Evolutionary conservation across 257 asterid species (phyloP).

Genomic region (Catharanthus roseus): DNA sequence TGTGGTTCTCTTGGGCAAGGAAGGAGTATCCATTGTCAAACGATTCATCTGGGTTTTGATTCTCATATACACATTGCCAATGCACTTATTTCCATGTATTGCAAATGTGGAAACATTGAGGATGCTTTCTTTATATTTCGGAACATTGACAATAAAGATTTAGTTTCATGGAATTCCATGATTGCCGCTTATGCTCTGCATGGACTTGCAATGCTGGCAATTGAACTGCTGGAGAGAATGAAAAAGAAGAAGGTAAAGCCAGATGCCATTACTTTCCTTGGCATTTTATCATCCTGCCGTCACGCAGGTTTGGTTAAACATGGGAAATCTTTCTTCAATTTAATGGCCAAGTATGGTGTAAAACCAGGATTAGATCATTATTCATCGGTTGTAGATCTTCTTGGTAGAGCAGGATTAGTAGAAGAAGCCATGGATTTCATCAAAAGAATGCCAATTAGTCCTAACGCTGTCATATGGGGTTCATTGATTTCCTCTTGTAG

Average conservation of each 20-base stretch:
- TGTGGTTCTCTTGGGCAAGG: constrained; percentile 32
- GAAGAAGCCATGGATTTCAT: constrained; percentile 32
- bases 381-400: constrained; percentile 37
- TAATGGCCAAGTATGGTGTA: constrained; percentile 8
- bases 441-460: constrained; percentile 26
- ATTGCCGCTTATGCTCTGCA: constrained; percentile 33
- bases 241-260: constrained; percentile 24
- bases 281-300: constrained; percentile 33
- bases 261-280: constrained; percentile 34
- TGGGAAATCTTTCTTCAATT: constrained; percentile 21
- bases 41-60: constrained; percentile 21
- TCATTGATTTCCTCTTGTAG: constrained; percentile 62
- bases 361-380: constrained; percentile 29
- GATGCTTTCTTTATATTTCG: constrained; percentile 26
- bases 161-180: constrained; percentile 44
- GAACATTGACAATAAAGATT: constrained; percentile 19
- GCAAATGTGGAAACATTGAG: constrained; percentile 30
- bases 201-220: constrained; percentile 29
- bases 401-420: constrained; percentile 34
- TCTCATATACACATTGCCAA: constrained; percentile 18
- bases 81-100: constrained; percentile 35
- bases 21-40: constrained; percentile 32
- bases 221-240: constrained; percentile 31
- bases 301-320: constrained; percentile 33
- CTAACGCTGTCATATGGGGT: constrained; percentile 60